phyloP scores from a whole-genome alignment of 2,329 filamentous ascomycete species.

The Xylaria sp. region DNA sequence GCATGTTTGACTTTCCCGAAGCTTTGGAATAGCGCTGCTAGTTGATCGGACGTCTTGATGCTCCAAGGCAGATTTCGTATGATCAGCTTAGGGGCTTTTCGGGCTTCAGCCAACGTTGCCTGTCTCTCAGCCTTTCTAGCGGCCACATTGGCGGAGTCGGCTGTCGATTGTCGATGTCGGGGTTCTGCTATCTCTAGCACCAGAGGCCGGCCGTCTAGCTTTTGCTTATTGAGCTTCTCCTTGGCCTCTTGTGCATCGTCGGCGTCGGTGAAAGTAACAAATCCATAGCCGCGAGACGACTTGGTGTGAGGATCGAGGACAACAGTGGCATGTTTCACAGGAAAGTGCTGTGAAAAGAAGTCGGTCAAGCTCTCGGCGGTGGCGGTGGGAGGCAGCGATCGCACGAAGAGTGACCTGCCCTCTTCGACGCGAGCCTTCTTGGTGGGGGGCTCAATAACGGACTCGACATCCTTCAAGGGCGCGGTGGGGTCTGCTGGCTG shows the following conservation, averaged over 20 bases:
- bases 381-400: conserved; percentile 75
- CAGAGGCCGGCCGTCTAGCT: conserved; percentile 79
- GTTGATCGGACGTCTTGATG: conserved; percentile 82
- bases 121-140: conserved; percentile 59
- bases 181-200: conserved; percentile 87
- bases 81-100: conserved; percentile 75
- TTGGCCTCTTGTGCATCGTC: conserved; percentile 85
- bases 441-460: conserved; percentile 38
- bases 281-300: conserved; percentile 87
- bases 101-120: conserved; percentile 62
- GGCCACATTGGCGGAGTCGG: conserved; percentile 48
- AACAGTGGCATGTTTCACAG: conserved; percentile 94
- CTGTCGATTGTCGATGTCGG: conserved; percentile 62
- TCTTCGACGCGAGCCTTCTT: conserved; percentile 64
- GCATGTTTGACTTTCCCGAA: conserved; percentile 91
- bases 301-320: conserved; percentile 86
- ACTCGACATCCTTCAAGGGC: conserved; percentile 27
- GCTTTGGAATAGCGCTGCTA: conserved; percentile 77
- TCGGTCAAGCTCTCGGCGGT: conserved; percentile 84
- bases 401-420: conserved; percentile 82
- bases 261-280: conserved; percentile 93
- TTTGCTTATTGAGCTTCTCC: conserved; percentile 76
- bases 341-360: conserved; percentile 91
- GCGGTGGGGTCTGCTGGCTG: conserved; percentile 16
- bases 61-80: conserved; percentile 96